These are phyloP conservation scores for Perkinsus chesapeaki DNA, from an alignment of 169 alveolate species.

Conservation along the genomic window DNA sequence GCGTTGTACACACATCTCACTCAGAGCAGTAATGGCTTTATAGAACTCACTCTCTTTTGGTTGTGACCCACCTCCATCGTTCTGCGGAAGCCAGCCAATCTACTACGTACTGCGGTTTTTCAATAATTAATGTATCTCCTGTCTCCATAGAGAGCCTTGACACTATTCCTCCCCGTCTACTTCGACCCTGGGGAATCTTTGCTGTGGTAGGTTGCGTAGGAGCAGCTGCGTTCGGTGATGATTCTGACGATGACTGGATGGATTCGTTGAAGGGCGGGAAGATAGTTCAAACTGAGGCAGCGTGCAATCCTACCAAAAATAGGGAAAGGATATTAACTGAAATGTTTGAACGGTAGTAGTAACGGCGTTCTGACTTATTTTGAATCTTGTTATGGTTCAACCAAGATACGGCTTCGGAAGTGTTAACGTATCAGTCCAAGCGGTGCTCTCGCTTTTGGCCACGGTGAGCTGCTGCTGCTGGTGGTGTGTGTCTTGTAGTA, in stretches of 20 bases:
- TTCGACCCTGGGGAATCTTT: too few relatives aligned
- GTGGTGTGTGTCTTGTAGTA: background rate
- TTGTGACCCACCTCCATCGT: too few relatives aligned
- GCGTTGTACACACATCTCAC: too few relatives aligned
- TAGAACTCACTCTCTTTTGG: too few relatives aligned
- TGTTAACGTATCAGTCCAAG: conserved; percentile 44
- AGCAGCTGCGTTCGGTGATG: conserved; percentile 34
- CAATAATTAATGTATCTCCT: too few relatives aligned
- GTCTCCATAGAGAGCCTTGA: too few relatives aligned
- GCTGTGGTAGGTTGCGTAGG: conserved; percentile 43
- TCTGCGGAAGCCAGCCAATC: too few relatives aligned
- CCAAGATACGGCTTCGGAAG: background rate
- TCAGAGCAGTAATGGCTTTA: too few relatives aligned
- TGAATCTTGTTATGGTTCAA: background rate
- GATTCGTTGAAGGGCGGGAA: background rate
- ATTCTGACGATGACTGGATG: background rate
- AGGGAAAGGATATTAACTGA: conserved; percentile 71
- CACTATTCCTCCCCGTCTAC: too few relatives aligned
- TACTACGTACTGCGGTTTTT: too few relatives aligned
- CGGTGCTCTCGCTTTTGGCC: conserved; percentile 59
- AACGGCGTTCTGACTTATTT: conserved; percentile 60
- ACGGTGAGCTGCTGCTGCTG: background rate
- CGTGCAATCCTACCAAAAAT: conserved; percentile 64
- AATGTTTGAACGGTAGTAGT: conserved; percentile 71
- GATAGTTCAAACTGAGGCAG: conserved; percentile 71